Evolutionary conservation across 2,329 filamentous ascomycete genomes (phyloP).

Genomic region (Pseudocercospora eumusae): DNA sequence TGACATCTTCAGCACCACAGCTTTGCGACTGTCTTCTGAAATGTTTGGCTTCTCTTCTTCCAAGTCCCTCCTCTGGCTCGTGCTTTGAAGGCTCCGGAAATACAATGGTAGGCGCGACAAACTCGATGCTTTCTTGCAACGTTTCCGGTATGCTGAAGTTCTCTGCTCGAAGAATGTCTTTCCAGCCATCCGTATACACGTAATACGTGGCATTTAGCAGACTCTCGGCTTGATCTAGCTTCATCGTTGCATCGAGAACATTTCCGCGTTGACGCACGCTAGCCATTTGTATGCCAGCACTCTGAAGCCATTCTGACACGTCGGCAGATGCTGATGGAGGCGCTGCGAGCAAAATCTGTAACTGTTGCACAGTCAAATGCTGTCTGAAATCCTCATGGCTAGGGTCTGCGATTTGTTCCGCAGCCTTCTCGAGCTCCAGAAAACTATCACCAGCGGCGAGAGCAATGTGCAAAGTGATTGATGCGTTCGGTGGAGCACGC

Average conservation of each 20-base stretch:
- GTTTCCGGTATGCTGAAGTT: constrained; percentile 8
- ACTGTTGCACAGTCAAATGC: background rate
- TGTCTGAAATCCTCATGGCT: background rate
- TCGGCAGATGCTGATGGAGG: background rate
- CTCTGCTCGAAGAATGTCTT: constrained; percentile 18
- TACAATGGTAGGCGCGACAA: background rate
- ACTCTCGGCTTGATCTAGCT: background rate
- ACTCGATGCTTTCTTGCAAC: constrained; percentile 2
- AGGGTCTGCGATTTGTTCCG: background rate
- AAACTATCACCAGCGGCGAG: background rate
- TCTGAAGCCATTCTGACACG: background rate
- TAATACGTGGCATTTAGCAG: constrained; percentile 12
- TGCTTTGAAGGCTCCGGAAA: background rate
- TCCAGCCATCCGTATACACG: constrained; percentile 15
- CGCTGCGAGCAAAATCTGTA: background rate
- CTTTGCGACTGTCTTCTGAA: background rate
- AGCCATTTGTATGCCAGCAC: background rate
- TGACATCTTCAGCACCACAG: constrained; percentile 17
- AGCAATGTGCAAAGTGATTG: constrained; percentile 17
- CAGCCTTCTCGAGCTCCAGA: constrained; percentile 7
- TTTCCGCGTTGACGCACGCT: background rate
- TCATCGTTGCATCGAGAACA: constrained; percentile 5
- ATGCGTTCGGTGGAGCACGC: constrained; percentile 9
- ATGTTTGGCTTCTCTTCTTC: background rate
- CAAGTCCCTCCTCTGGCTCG: background rate